phyloP scores from a whole-genome alignment of 2,329 filamentous ascomycete species.

The Neurospora sp. region DNA sequence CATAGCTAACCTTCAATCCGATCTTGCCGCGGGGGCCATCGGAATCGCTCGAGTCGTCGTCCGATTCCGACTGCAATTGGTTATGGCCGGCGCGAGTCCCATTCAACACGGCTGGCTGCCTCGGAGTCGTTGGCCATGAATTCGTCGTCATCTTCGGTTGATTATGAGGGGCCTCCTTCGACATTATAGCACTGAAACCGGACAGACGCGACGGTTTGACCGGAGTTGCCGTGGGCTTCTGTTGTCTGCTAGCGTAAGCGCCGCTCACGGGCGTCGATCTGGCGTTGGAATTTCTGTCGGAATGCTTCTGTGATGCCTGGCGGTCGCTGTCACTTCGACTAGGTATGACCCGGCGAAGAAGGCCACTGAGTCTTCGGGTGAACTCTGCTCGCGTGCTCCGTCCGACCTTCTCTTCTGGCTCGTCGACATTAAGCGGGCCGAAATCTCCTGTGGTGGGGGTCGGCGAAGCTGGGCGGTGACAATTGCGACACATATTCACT shows the following conservation, averaged over 20 bases:
- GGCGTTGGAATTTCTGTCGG: not conserved
- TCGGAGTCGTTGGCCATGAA: not conserved
- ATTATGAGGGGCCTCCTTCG: not conserved
- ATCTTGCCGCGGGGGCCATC: slow-evolving; percentile 2
- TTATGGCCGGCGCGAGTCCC: slow-evolving; percentile 1
- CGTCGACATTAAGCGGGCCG: not conserved
- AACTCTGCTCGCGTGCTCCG: not conserved
- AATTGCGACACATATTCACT: slow-evolving; percentile 11
- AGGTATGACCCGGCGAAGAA: not conserved
- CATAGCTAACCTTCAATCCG: slow-evolving; percentile 10
- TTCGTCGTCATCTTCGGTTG: not conserved
- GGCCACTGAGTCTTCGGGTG: not conserved
- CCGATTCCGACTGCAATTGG: slow-evolving; percentile 2
- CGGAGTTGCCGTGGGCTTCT: not conserved
- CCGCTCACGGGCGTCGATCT: slow-evolving; percentile 5
- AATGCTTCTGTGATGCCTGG: slow-evolving; percentile 5
- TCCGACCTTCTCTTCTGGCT: slow-evolving; percentile 8
- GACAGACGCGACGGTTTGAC: not conserved
- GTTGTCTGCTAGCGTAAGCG: slow-evolving; percentile 4
- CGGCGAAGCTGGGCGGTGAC: slow-evolving; percentile 12
- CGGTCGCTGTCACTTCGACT: slow-evolving; percentile 5
- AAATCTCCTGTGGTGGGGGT: not conserved
- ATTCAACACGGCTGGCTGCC: slow-evolving; percentile 1
- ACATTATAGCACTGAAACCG: not conserved
- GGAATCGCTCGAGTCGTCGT: slow-evolving; percentile 8